These are phyloP conservation scores for Penicillium turbatum DNA, from an alignment of 495 filamentous ascomycete species.

Conservation along the genomic window DNA sequence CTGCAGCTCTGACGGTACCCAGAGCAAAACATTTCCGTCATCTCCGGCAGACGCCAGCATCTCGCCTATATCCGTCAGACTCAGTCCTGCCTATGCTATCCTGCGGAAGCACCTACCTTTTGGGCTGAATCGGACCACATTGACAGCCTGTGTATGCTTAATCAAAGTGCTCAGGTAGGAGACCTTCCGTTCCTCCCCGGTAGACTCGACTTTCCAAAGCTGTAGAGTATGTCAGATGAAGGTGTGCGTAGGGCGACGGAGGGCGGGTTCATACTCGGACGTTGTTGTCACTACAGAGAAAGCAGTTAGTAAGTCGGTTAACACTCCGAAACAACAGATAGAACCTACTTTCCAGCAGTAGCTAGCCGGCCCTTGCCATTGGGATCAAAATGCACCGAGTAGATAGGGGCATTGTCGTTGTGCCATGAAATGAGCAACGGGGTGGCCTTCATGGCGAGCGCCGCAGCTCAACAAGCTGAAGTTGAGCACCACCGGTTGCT, in stretches of 20 bases:
- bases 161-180: conserved; percentile 85
- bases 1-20: conserved; percentile 81
- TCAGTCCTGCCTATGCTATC: not conserved
- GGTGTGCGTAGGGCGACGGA: conserved; percentile 8
- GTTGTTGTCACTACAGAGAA: conserved; percentile 72
- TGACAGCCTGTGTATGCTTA: conserved; percentile 96
- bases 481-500: conserved; percentile 4
- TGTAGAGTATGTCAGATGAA: conserved; percentile 43
- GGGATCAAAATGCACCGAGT: conserved; percentile 92
- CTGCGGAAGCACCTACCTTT: conserved; percentile 57
- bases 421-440: conserved; percentile 95
- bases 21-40: conserved; percentile 93
- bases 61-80: conserved; percentile 60
- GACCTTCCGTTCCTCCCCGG: conserved; percentile 82
- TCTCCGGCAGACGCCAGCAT: conserved; percentile 92
- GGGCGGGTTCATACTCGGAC: conserved; percentile 66
- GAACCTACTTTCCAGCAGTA: conserved; percentile 69
- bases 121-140: conserved; percentile 94
- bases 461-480: conserved; percentile 28
- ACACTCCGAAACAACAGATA: not conserved
- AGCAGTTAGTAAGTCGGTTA: conserved; percentile 11
- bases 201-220: conserved; percentile 85
- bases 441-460: conserved; percentile 75
- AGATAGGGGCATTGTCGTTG: conserved; percentile 89
- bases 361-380: conserved; percentile 90